Base-by-base conservation (phyloP, 345 rosid genomes). In the Aegle marmelos region DNA sequence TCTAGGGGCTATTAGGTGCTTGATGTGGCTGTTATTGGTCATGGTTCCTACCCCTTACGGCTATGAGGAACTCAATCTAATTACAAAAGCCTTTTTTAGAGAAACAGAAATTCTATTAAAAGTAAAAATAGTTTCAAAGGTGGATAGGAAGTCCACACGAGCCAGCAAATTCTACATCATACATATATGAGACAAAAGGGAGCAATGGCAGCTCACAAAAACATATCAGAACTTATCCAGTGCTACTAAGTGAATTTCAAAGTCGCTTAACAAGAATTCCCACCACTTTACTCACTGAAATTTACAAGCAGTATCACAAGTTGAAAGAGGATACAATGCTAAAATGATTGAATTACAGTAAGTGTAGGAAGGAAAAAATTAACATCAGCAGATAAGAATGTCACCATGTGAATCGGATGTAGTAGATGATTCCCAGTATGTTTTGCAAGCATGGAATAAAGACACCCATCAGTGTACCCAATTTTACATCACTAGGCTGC, bases 391-490 rank as follows among this genome's bases (percentile, higher is more conserved):
- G 16, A 73, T 54, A 71, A 27, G 70, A 72, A 53, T 61, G 45
- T 84, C 92, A 97, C 99, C 99, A 97, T 77, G 99, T 84, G 82
- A 97, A 97, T 24, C 98, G 98, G 85, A 97, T 97, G 80, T 94
- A 97, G 90, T 91, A 94, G 80, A 97, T 97, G 83, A 97, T 94
- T 85, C 99, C 99, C 87, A 97, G 81, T 77, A 97, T 97, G 88
- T 90, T 97, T 87, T 97, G 99, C 88, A 97, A 81, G 88, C 99
- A 97, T 33, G 99, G 99, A 70, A 97, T 84, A 66, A 97, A 97
- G 72, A 97, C 99, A 76, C 99, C 99, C 98, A 97, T 97, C 98
- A 97, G 45, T 36, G 99, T 97, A 48, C 98, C 97, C 88, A 94
- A 75, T 90, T 97, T 94, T 79, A 87, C 79, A 63, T 86, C 92